Conservation (phyloP, 1,139 yeast species). For the Debaryomycetaceae sp. region DNA sequence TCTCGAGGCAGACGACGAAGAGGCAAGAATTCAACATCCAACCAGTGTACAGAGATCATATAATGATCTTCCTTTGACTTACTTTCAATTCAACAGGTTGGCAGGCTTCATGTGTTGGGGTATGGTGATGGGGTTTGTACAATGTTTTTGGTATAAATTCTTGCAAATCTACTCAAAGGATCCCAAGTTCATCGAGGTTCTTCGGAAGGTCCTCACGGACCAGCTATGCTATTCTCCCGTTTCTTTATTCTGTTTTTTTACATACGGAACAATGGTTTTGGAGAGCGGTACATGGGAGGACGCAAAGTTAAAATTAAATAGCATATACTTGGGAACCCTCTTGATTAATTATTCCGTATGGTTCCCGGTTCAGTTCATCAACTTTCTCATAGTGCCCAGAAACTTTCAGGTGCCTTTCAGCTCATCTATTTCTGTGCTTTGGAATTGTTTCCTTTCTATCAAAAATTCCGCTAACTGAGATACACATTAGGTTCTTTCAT, state of each 20-base stretch:
- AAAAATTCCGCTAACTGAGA: conserved; percentile 40
- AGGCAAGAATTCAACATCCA: conserved; percentile 2
- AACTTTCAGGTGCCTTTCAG: conserved; percentile 88
- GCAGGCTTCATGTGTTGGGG: conserved; percentile 90
- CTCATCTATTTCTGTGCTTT: conserved; percentile 81
- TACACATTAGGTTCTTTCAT: not conserved
- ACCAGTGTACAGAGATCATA: not conserved
- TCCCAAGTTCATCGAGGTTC: conserved; percentile 77
- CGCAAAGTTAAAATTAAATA: conserved; percentile 58
- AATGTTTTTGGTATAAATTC: conserved; percentile 85
- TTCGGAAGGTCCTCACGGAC: conserved; percentile 84
- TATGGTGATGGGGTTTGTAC: conserved; percentile 73
- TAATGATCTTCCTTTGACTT: conserved; percentile 17
- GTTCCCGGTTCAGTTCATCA: conserved; percentile 92
- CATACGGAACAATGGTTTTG: conserved; percentile 77
- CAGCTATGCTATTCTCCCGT: conserved; percentile 88
- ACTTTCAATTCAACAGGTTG: conserved; percentile 66
- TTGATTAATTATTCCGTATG: conserved; percentile 83
- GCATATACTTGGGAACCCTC: conserved; percentile 70
- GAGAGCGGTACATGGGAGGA: conserved; percentile 72
- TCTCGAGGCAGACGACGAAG: conserved; percentile 17
- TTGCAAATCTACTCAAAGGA: conserved; percentile 79
- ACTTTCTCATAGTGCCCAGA: conserved; percentile 77
- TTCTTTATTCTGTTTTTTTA: conserved; percentile 74
- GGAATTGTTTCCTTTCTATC: conserved; percentile 91